A percentile compares a stretch with the other conserved stretches of the same genome.
These are phyloP conservation scores for Paspalum vaginatum DNA, from an alignment of 176 grass and related monocot species.

Conservation along the genomic window DNA sequence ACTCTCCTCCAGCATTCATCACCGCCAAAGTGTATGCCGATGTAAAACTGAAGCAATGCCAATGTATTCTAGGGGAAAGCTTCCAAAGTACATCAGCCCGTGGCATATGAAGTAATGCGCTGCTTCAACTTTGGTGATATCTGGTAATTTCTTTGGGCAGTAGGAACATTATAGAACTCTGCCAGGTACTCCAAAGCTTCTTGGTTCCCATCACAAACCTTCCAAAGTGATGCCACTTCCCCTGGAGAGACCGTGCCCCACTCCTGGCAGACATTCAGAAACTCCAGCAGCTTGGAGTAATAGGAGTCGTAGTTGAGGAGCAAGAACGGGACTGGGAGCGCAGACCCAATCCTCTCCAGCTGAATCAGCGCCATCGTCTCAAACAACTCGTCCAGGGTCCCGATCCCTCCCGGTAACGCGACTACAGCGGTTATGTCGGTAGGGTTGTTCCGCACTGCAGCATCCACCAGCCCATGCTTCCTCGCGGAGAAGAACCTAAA, in stretches of 20 bases:
- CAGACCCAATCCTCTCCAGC: conserved; percentile 74
- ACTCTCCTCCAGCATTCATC: neutral
- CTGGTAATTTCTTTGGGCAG: conserved; percentile 43
- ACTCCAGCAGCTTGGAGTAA: conserved; percentile 80
- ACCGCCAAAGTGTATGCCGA: no score
- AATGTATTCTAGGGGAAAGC: no score
- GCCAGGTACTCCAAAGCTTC: conserved; percentile 85
- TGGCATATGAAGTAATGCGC: conserved; percentile 31
- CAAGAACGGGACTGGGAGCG: conserved; percentile 61
- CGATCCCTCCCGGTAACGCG: conserved; percentile 71
- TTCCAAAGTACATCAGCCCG: no score
- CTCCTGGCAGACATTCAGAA: conserved; percentile 64
- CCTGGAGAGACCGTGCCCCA: conserved; percentile 69
- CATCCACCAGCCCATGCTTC: conserved; percentile 91
- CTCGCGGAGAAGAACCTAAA: conserved; percentile 90
- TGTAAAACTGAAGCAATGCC: no score
- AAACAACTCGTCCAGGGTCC: conserved; percentile 82
- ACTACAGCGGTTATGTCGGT: conserved; percentile 56
- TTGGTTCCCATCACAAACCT: conserved; percentile 68
- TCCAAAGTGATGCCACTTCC: conserved; percentile 83
- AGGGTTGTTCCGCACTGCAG: conserved; percentile 57
- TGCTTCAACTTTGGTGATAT: conserved; percentile 37
- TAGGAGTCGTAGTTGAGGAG: conserved; percentile 89
- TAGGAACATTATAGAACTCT: conserved; percentile 64
- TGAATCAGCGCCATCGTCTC: conserved; percentile 82